Percentiles rank a stretch among this genome's conserved stretches.
phyloP scores from a whole-genome alignment of 2,329 filamentous ascomycete genomes.

The Fusarium palustre region DNA sequence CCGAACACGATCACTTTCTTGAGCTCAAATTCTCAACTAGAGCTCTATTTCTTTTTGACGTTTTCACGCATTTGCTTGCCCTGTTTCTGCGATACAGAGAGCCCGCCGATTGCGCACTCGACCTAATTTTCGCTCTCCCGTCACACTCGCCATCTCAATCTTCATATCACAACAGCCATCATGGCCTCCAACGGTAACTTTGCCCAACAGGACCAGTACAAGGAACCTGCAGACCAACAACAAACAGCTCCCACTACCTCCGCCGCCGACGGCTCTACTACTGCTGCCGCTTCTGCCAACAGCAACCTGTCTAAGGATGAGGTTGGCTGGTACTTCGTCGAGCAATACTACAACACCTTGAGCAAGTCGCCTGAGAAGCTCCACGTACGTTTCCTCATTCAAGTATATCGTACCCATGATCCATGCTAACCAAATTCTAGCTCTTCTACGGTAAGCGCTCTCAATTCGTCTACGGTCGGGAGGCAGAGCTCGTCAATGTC shows the following conservation, averaged over 20 bases:
- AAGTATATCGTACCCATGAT: neutral
- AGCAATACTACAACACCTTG: conserved; percentile 98
- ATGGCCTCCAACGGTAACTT: conserved; percentile 71
- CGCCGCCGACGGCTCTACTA: conserved; percentile 48
- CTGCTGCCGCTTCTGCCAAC: conserved; percentile 51
- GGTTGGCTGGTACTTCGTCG: conserved; percentile 99
- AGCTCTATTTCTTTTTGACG: conserved; percentile 16
- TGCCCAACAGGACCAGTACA: conserved; percentile 59
- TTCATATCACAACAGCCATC: conserved; percentile 42
- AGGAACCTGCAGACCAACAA: conserved; percentile 54
- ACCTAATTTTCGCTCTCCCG: conserved; percentile 37
- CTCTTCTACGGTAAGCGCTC: conserved; percentile 98
- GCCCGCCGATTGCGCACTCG: conserved; percentile 36
- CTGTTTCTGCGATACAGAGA: conserved; percentile 35
- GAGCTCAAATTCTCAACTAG: conserved; percentile 3
- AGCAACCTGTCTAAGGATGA: conserved; percentile 82
- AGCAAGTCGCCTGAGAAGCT: conserved; percentile 95
- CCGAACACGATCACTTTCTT: conserved; percentile 36
- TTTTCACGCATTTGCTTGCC: conserved; percentile 23
- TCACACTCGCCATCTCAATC: conserved; percentile 26
- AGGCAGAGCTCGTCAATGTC: conserved; percentile 89
- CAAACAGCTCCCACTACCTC: conserved; percentile 50
- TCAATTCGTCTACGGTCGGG: conserved; percentile 91
- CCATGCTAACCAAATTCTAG: conserved; percentile 52
- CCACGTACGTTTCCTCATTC: conserved; percentile 66